A percentile compares a stretch with the other conserved stretches of the same genome.
These are phyloP conservation scores for Malus asiatica DNA, from an alignment of 306 rosid species.

Conservation along the genomic window DNA sequence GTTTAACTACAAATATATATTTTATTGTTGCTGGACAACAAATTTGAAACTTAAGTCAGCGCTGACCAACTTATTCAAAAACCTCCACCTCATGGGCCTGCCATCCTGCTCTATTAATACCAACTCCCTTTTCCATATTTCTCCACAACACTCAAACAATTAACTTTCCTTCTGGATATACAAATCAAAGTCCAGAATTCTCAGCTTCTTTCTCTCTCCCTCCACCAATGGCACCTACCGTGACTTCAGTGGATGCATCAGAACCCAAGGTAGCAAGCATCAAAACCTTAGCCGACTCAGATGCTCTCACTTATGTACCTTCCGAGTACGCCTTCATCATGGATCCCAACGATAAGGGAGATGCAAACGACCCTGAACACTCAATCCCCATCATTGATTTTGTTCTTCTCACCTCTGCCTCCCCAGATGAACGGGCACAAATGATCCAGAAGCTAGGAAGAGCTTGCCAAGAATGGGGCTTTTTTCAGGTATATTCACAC, in stretches of 20 bases:
- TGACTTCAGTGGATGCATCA: background rate
- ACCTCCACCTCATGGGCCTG: background rate
- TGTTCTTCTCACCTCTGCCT: slow-evolving; percentile 12
- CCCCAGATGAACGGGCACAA: slow-evolving; percentile 15
- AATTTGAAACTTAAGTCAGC: background rate
- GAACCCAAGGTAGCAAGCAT: background rate
- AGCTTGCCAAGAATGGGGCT: slow-evolving; percentile 37
- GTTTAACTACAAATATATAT: no score
- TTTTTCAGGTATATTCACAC: slow-evolving; percentile 18
- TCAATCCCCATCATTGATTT: slow-evolving; percentile 31
- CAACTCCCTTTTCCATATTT: background rate
- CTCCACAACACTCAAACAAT: background rate
- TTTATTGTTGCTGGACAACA: background rate
- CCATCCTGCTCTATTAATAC: background rate
- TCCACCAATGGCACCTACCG: background rate
- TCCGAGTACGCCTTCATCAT: slow-evolving; percentile 19
- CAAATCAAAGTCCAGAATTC: background rate
- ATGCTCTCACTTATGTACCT: slow-evolving; percentile 29
- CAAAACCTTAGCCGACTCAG: slow-evolving; percentile 31
- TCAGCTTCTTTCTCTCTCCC: background rate
- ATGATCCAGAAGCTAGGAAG: slow-evolving; percentile 18
- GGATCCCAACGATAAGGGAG: slow-evolving; percentile 10
- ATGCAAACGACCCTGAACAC: slow-evolving; percentile 31
- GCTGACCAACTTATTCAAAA: background rate
- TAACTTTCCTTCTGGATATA: background rate